Evolutionary conservation across 2,329 filamentous ascomycete species (phyloP), one percentile per base, ranked within the genome.

Genomic region (Sporothrix pseudoabietina): DNA sequence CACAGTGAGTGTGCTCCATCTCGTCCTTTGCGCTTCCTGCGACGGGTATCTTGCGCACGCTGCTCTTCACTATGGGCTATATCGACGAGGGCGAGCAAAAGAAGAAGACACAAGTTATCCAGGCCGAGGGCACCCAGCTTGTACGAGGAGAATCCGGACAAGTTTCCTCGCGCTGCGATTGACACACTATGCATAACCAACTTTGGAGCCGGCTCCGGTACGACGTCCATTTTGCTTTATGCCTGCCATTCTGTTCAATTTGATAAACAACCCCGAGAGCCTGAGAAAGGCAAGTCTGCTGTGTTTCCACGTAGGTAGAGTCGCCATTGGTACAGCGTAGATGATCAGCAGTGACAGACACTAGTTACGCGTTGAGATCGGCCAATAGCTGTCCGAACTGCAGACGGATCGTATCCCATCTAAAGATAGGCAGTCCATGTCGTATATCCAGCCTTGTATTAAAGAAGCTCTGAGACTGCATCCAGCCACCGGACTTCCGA

Each of bases 401-500:
- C 39, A 39, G 19, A 19, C 19, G 39, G 49, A 54, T 19, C 49
- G 49, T 6, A 54, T 54, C 16, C 49, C 49, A 8, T 66, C 49
- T 39, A 66, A 66, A 30, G 63, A 66, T 14, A 10, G 22, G 4
- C 63, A 66, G 35, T 26, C n/a, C 3, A 54, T 71, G 54, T 54
- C 54, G 26, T 71, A 71, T 30, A 22, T 61, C 32, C 35, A 59
- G 19, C 54, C 69, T 6, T 54, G 57, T 4, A 32, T 71, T 4
- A 59, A 59, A 7, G 69, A 71, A 7, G 35, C 52, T 10, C 35
- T 71, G 32, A 52, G 69, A n/a, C 35, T 57, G 10, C 69, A 71
- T 59, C 54, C 69, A 3, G 54, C 30, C n/a, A 44, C 54, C 10
- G 69, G 69, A 4, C 26, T 66, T 16, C 63, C 41, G 0, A 22